Base-by-base conservation (phyloP, 2,329 filamentous ascomycete species). In the Colletotrichum cuscutae region DNA sequence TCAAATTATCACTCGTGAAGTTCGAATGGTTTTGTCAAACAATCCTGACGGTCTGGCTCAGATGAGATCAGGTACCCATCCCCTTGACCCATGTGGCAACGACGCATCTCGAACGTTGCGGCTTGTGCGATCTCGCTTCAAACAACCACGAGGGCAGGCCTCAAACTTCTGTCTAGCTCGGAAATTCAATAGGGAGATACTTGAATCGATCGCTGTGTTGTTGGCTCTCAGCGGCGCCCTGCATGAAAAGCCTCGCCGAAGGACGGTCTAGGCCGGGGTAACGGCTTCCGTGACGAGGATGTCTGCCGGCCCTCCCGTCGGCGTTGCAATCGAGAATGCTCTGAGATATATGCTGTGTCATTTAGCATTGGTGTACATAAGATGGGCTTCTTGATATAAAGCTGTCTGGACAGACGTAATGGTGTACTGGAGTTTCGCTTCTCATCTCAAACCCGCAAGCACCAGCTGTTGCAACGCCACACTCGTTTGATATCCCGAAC, bases 401-500 rank as follows among this genome's bases (percentile, higher is more conserved):
- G 60, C 7, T 32, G 26, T 46, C 26, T 13, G 57, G 59, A 66
- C 13, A 42, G 56, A 66, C 71, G 73, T 2, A 15, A 56, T 63
- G 65, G 74, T 60, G 42, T 37, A 15, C 32, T 12, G 32, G 62
- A 73, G 22, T 26, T 11, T 19, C 5, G 19, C 53, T 13, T 58
- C 5, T 56, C 69, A 52, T 35, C 30, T 13, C 32, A 26, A 7
- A 22, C 56, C 49, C 35, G 30, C 35, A 66, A 60, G 30, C 46
- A 61, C 32, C 24, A 30, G 15, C 57, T 22, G 56, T 57, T 74
- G 46, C 67, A 59, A 61, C 57, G 69, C 60, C 68, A 73, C 72
- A 76, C 71, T 80, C 78, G 74, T 77, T 80, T 76, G 61, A 28
- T n/a, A 60, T 28, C 54, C 30, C 22, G 26, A 5, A 49, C 49